Evolutionary conservation across 2,329 filamentous ascomycete genomes (phyloP).

Genomic region (Hypoxylon sp.): DNA sequence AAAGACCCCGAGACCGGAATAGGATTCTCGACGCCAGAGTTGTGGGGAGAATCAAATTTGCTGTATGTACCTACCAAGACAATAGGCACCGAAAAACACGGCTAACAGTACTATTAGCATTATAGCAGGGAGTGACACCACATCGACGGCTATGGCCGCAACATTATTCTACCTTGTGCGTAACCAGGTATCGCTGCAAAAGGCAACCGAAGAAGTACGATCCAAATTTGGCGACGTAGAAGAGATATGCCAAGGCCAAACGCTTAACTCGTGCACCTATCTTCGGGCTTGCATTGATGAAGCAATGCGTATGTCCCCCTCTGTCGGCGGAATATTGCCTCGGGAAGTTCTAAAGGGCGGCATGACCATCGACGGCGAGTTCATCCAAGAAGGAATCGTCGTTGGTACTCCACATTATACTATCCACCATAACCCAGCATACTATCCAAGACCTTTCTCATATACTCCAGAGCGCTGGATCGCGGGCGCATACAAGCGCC

Average conservation of each 20-base stretch:
- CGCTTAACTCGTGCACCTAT: slow-evolving; percentile 68
- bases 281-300: slow-evolving; percentile 76
- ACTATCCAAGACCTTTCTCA: slow-evolving; percentile 72
- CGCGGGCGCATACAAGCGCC: slow-evolving; percentile 60
- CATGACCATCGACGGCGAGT: slow-evolving; percentile 67
- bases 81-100: not conserved
- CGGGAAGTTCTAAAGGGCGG: slow-evolving; percentile 72
- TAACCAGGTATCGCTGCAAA: slow-evolving; percentile 63
- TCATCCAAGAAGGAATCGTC: slow-evolving; percentile 71
- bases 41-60: slow-evolving; percentile 80
- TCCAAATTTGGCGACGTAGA: slow-evolving; percentile 65
- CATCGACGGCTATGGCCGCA: slow-evolving; percentile 76
- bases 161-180: slow-evolving; percentile 75
- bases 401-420: slow-evolving; percentile 77
- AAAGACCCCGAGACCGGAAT: slow-evolving; percentile 79
- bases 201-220: slow-evolving; percentile 67
- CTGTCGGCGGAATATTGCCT: slow-evolving; percentile 72
- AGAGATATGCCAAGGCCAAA: slow-evolving; percentile 68
- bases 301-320: slow-evolving; percentile 74
- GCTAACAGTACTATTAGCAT: slow-evolving; percentile 60
- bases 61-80: slow-evolving; percentile 61
- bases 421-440: slow-evolving; percentile 75
- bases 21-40: slow-evolving; percentile 75
- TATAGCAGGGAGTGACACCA: slow-evolving; percentile 80
- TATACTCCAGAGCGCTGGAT: slow-evolving; percentile 79